Evolutionary conservation across 495 filamentous ascomycete genomes (phyloP), one percentile per base, ranked within the genome.

Genomic region (Parachaetomium inaequale): DNA sequence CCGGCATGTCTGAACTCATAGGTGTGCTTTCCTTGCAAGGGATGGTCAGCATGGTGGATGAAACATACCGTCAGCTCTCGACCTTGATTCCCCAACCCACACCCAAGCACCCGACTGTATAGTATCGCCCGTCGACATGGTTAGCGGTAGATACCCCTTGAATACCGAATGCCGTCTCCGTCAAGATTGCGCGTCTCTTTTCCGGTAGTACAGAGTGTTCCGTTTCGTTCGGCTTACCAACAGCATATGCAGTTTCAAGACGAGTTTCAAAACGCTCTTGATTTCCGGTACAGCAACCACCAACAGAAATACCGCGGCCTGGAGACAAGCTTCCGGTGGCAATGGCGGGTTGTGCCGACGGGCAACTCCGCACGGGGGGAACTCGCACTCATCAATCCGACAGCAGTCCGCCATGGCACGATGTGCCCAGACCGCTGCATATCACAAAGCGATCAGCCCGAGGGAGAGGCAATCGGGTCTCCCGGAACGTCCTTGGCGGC

Each of bases 351-450:
- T 17, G 8, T 31, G 15, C 32, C 26, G 26, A 45, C 28, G 56
- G 29, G 21, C 26, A n/a, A 12, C 46, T 28, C 56, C 31, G 28
- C 19, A 1, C 43, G 31, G 31, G 14, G 14, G 21, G 15, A 7
- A 25, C 26, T 34, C 26, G 7, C n/a, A 25, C 23, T 7, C 58
- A 32, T 7, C 58, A 32, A 0, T 26, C 25, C 17, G 15, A 40
- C 21, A 19, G 25, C 21, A 28, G 8, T 34, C 3, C 26, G n/a
- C 50, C 42, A 21, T 58, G 53, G 43, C 36, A 29, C 25, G 63
- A 65, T 36, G 38, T 72, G 15, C 72, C 72, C 10, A 51, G 55
- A 38, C 73, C 73, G 32, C 45, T 75, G 43, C 72, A 73, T 19
- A 74, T 75, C 55, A 46, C 65, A 53, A 75, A 75, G 59, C 70